Evolutionary conservation across 768 basidiomycete genomes (phyloP).

Genomic region (Lyophyllum shimeji): DNA sequence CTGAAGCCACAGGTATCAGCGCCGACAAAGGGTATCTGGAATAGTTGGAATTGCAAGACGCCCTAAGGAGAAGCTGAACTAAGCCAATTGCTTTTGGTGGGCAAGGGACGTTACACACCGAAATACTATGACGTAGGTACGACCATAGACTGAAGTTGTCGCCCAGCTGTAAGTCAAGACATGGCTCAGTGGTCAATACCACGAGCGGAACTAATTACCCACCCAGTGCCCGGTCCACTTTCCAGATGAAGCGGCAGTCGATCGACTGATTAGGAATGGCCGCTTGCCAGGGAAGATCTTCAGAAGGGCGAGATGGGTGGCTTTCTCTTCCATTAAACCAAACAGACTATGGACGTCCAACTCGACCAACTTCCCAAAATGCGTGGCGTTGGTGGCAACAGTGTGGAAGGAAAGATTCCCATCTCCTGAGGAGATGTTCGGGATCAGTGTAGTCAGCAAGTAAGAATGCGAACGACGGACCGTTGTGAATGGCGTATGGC

Average conservation of each 20-base stretch:
- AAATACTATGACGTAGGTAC: conserved; percentile 65
- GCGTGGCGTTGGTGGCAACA: conserved; percentile 71
- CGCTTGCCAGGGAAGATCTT: conserved; percentile 55
- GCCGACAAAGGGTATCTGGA: conserved; percentile 83
- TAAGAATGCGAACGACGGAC: conserved; percentile 28
- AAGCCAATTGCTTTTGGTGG: too few relatives aligned
- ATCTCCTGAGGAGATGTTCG: conserved; percentile 32
- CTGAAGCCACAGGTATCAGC: conserved; percentile 75
- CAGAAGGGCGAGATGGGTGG: conserved; percentile 60
- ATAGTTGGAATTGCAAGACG: conserved; percentile 79
- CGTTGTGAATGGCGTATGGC: conserved; percentile 73
- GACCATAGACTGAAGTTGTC: conserved; percentile 79
- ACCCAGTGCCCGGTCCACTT: conserved; percentile 78
- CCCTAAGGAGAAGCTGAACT: conserved; percentile 45
- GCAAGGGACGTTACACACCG: conserved; percentile 24
- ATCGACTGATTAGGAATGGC: conserved; percentile 71
- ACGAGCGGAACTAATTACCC: conserved; percentile 13
- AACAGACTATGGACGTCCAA: conserved; percentile 71
- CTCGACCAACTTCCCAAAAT: conserved; percentile 59
- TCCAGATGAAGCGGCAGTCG: conserved; percentile 67
- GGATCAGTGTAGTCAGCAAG: background rate
- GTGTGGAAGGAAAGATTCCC: conserved; percentile 55
- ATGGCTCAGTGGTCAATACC: background rate
- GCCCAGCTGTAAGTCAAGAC: conserved; percentile 47
- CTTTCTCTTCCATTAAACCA: conserved; percentile 69